Percentiles rank a stretch among this genome's conserved stretches.
Conservation (phyloP, 2,329 filamentous ascomycete genomes). For the Trichocomaceae sp. region DNA sequence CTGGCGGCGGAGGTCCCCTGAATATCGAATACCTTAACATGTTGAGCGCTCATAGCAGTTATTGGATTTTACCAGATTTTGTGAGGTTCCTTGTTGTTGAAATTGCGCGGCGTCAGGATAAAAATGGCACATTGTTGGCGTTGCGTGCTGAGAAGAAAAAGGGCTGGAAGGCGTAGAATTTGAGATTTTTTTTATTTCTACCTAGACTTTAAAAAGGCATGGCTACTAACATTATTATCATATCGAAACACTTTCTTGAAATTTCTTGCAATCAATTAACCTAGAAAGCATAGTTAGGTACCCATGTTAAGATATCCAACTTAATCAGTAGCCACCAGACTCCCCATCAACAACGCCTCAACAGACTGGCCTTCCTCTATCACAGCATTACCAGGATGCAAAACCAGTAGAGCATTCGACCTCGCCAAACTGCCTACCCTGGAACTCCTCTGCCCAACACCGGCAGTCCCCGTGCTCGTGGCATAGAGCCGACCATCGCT, state of each 20-base stretch:
- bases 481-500: constrained; percentile 64
- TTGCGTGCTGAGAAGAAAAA: constrained; percentile 51
- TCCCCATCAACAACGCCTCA: constrained; percentile 72
- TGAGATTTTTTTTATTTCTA: not conserved
- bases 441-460: constrained; percentile 66
- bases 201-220: not conserved
- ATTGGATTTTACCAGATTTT: constrained; percentile 84
- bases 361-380: constrained; percentile 63
- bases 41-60: constrained; percentile 89
- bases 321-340: constrained; percentile 28
- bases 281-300: no score
- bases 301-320: no score
- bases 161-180: constrained; percentile 37
- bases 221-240: not conserved
- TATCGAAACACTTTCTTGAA: no score
- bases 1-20: constrained; percentile 74
- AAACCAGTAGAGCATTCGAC: constrained; percentile 77
- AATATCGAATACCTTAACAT: constrained; percentile 97
- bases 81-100: constrained; percentile 86
- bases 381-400: constrained; percentile 43
- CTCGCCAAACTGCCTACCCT: constrained; percentile 80
- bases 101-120: constrained; percentile 68
- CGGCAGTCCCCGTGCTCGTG: constrained; percentile 67
- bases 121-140: constrained; percentile 47
- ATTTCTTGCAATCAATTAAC: not conserved